These are phyloP conservation scores for Purpureocillium lavendulum DNA, from an alignment of 2,329 filamentous ascomycete genomes.

Conservation along the genomic window DNA sequence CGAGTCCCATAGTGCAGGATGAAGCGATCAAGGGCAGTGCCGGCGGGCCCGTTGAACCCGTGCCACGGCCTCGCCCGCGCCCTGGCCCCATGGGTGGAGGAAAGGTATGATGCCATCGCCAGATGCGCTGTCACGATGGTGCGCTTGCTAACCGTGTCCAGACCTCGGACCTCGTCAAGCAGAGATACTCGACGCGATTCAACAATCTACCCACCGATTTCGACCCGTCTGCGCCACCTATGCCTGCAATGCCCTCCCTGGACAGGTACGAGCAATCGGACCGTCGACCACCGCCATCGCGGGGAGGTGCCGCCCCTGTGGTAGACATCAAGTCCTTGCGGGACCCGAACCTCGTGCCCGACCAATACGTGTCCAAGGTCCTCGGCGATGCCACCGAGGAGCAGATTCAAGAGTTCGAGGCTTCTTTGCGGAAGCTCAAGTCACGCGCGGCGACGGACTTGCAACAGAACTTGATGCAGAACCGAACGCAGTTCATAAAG, in stretches of 20 bases:
- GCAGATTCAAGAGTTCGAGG: conserved; percentile 77
- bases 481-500: conserved; percentile 96
- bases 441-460: conserved; percentile 72
- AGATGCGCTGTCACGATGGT: too few species aligned
- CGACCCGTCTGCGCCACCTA: conserved; percentile 58
- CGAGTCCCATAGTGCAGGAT: conserved; percentile 48
- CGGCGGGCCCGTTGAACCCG: conserved; percentile 14
- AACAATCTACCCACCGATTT: conserved; percentile 67
- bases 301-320: conserved; percentile 48
- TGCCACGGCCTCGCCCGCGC: conserved; percentile 32
- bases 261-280: conserved; percentile 49
- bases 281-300: conserved; percentile 45
- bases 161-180: conserved; percentile 81
- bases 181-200: conserved; percentile 88
- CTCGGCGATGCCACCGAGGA: conserved; percentile 80
- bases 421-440: conserved; percentile 67
- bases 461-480: conserved; percentile 94
- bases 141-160: conserved; percentile 21
- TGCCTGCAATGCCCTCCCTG: conserved; percentile 58
- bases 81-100: conserved; percentile 44
- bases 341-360: conserved; percentile 70
- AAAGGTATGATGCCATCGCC: conserved; percentile 37
- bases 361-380: conserved; percentile 67
- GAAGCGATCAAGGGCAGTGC: conserved; percentile 22
- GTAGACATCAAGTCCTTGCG: conserved; percentile 72